Evolutionary conservation across 306 rosid genomes (phyloP).

Genomic region (Ammopiptanthus mongolicus): DNA sequence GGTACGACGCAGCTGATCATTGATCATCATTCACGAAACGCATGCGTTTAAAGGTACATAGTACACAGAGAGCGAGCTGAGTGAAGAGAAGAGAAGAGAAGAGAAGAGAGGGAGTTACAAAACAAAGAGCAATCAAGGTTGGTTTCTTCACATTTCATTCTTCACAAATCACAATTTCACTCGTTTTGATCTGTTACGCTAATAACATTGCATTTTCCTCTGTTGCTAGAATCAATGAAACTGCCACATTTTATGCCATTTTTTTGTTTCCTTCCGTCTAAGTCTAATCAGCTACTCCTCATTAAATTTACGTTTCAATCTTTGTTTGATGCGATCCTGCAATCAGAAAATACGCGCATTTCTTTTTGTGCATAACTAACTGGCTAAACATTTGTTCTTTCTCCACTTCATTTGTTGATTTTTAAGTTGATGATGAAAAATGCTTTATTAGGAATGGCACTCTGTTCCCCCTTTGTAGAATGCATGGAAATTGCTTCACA

Average conservation of each 20-base stretch:
- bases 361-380: not conserved
- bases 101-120: not conserved
- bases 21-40: conserved; percentile 25
- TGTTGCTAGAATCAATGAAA: not conserved
- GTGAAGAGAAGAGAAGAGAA: not conserved
- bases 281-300: conserved; percentile 15
- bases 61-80: not conserved
- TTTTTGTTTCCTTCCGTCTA: not conserved
- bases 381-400: too few relatives aligned
- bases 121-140: conserved; percentile 33
- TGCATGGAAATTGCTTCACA: not conserved
- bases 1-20: conserved; percentile 39
- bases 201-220: not conserved
- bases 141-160: conserved; percentile 24
- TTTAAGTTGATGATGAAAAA: not conserved
- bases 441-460: not conserved
- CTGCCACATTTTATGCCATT: not conserved
- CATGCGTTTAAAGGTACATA: conserved; percentile 17
- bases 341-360: not conserved
- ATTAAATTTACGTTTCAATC: not conserved
- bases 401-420: too few relatives aligned
- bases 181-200: not conserved
- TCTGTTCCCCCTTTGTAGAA: not conserved
- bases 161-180: not conserved
- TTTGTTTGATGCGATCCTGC: not conserved